A percentile compares a stretch with the other conserved stretches of the same genome.
Evolutionary conservation across 139 green algal species (phyloP).

Genomic region (Picochlorum sp.): DNA sequence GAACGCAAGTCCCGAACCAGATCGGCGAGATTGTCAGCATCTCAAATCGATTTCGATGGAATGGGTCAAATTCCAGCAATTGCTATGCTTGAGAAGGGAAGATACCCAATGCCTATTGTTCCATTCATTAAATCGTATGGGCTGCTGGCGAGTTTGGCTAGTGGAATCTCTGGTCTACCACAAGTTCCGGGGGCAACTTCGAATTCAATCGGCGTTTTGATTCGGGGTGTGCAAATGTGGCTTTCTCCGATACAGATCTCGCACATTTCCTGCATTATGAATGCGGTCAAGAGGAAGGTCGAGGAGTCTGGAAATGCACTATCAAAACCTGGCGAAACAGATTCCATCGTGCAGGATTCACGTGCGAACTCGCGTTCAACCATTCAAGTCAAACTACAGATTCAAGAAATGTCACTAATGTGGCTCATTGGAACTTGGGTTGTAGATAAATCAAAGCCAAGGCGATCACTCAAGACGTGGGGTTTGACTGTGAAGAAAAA

Average conservation of each 20-base stretch:
- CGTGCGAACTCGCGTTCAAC: too few relatives aligned
- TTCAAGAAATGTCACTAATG: neutral
- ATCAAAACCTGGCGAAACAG: neutral
- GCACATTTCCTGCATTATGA: neutral
- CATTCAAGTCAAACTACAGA: too few relatives aligned
- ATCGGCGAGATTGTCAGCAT: too few relatives aligned
- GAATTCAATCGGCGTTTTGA: neutral
- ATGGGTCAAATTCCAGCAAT: too few relatives aligned
- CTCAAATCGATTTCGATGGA: too few relatives aligned
- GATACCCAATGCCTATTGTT: neutral
- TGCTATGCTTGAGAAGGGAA: neutral
- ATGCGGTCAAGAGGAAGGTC: neutral
- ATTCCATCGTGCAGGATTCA: neutral
- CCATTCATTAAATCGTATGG: neutral
- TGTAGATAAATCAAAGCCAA: constrained; percentile 10
- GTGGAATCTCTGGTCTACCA: neutral
- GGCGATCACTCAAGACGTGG: constrained; percentile 22
- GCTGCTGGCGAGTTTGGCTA: neutral
- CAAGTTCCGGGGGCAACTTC: neutral
- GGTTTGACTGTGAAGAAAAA: constrained; percentile 17
- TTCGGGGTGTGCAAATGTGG: neutral
- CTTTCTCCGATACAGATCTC: neutral
- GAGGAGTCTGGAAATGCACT: neutral
- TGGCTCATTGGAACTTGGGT: constrained; percentile 29
- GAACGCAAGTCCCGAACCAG: neutral